Evolutionary conservation across 2,329 filamentous ascomycete species (phyloP).

Genomic region (Acrodontium crateriforme): DNA sequence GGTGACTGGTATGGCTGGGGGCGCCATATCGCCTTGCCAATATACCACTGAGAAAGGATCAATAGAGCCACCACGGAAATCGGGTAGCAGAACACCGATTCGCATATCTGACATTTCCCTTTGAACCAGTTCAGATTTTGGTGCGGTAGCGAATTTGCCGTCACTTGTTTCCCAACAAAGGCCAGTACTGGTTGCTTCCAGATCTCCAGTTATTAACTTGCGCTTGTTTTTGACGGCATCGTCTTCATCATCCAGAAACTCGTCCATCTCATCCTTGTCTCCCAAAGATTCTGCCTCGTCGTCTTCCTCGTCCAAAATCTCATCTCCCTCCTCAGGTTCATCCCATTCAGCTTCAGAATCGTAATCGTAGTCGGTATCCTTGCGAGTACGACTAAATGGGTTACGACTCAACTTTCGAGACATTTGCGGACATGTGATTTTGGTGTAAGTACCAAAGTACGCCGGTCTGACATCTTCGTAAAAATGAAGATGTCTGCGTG

Average conservation of each 20-base stretch:
- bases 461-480: conserved; percentile 49
- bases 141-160: conserved; percentile 35
- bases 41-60: conserved; percentile 76
- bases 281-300: conserved; percentile 58
- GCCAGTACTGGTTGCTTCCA: conserved; percentile 66
- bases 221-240: conserved; percentile 45
- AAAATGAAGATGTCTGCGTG: conserved; percentile 51
- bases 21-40: conserved; percentile 41
- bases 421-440: conserved; percentile 34
- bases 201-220: conserved; percentile 47
- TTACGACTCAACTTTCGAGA: conserved; percentile 37
- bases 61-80: conserved; percentile 40
- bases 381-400: conserved; percentile 42
- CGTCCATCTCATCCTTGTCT: conserved; percentile 76
- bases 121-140: conserved; percentile 25
- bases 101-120: conserved; percentile 15
- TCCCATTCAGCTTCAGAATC: conserved; percentile 79
- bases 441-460: conserved; percentile 62
- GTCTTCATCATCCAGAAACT: conserved; percentile 78
- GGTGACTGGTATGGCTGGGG: conserved; percentile 9
- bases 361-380: conserved; percentile 62
- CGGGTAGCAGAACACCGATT: conserved; percentile 17
- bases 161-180: conserved; percentile 65
- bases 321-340: conserved; percentile 54
- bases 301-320: conserved; percentile 50